Evolutionary conservation across 2,329 filamentous ascomycete species (phyloP).

Genomic region (Ilyonectria robusta): DNA sequence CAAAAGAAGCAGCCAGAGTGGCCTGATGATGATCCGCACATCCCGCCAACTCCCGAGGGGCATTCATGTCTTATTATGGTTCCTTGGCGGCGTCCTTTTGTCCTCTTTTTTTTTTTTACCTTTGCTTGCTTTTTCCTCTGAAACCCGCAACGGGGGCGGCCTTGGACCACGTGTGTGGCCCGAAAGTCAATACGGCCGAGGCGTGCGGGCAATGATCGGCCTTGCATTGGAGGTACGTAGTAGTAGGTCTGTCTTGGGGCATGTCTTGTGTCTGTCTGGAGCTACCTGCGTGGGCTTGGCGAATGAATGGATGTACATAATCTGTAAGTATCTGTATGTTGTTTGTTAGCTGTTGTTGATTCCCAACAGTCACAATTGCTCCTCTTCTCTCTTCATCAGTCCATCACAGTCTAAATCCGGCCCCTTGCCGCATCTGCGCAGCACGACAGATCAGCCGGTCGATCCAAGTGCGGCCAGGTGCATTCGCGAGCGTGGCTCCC

Average conservation of each 20-base stretch:
- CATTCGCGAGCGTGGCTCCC: conserved; percentile 19
- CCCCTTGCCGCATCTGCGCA: background rate
- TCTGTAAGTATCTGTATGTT: no score
- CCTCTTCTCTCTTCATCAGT: background rate
- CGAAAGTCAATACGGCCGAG: conserved; percentile 19
- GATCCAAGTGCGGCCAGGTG: background rate
- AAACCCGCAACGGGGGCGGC: conserved; percentile 16
- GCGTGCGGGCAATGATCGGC: conserved; percentile 6
- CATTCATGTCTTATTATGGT: background rate
- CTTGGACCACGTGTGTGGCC: conserved; percentile 30
- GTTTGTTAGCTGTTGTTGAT: background rate
- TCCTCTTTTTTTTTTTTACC: no score
- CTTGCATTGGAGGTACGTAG: no score
- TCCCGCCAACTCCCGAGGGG: background rate
- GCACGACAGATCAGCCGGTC: background rate
- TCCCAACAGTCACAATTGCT: background rate
- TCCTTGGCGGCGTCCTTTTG: background rate
- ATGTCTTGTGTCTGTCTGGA: background rate
- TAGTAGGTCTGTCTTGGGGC: background rate
- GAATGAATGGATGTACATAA: background rate
- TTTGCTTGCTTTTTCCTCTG: conserved; percentile 3
- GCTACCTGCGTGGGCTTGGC: background rate
- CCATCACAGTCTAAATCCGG: background rate
- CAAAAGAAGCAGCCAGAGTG: background rate
- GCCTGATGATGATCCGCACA: background rate